Conservation (phyloP, 768 basidiomycete genomes). For the Leucocoprinus leucothites region DNA sequence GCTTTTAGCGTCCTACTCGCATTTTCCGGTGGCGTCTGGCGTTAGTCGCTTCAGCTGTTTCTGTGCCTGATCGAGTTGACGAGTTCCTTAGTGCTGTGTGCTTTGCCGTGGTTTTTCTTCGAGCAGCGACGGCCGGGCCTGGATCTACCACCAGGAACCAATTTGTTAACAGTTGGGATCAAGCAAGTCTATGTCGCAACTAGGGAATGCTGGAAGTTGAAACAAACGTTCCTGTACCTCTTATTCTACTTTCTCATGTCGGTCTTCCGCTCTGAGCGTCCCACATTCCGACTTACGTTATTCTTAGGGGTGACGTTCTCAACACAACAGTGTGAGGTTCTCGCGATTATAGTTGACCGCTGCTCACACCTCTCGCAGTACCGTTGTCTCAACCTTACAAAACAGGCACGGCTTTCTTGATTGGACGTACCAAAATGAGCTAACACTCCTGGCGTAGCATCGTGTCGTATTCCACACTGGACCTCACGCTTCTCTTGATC, state of each 20-base stretch:
- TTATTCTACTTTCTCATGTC: constrained; percentile 77
- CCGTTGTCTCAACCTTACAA: constrained; percentile 69
- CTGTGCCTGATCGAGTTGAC: background rate
- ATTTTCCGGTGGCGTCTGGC: constrained; percentile 75
- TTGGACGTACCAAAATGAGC: background rate
- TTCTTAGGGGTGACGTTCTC: constrained; percentile 63
- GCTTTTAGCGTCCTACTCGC: constrained; percentile 77
- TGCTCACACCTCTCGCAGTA: constrained; percentile 32
- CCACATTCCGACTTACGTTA: background rate
- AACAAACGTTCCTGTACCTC: constrained; percentile 73
- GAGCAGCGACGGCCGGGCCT: constrained; percentile 69
- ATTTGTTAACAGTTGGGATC: constrained; percentile 61
- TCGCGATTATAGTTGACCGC: background rate
- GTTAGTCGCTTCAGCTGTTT: constrained; percentile 33
- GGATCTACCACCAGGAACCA: constrained; percentile 51
- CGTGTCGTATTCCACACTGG: constrained; percentile 69
- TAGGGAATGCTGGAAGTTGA: constrained; percentile 61
- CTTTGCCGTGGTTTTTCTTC: constrained; percentile 70
- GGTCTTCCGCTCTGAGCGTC: constrained; percentile 19
- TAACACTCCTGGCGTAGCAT: constrained; percentile 36
- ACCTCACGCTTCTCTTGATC: constrained; percentile 63
- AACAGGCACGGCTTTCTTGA: constrained; percentile 45
- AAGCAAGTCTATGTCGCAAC: constrained; percentile 63
- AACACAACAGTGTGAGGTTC: constrained; percentile 68
- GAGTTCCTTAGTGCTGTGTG: constrained; percentile 48